Base-by-base conservation (phyloP, 2,329 filamentous ascomycete species). In the Claviceps monticola region DNA sequence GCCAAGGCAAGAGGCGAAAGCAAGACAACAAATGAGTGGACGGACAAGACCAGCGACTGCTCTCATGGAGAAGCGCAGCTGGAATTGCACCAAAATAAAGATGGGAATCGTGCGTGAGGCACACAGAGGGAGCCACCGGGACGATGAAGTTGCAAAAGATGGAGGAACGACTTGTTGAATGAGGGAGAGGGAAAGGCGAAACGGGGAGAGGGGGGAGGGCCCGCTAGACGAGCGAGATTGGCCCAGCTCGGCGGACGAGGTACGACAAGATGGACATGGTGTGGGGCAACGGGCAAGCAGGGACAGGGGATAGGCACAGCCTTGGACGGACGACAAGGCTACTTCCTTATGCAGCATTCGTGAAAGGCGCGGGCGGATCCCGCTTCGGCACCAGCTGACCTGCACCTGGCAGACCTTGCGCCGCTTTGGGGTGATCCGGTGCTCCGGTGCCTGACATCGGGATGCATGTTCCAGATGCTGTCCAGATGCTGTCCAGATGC, bases 31-130 rank as follows among this genome's bases (percentile, higher is more conserved):
- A 69, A 76, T 72, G 76, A 79, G 74, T 70, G 76, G 76, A 79
- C 76, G 75, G 76, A 64, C 74, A 68, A 78, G 68, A 75, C 76
- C 77, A 80, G 75, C 67, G 69, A 67, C 71, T 75, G 72, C 72
- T 67, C 66, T 59, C 54, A 65, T 66, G 61, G 59, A 71, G 70
- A 71, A 69, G 64, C 70, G 72, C 73, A 64, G 64, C 74, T 71
- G 75, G 76, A 75, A 76, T 76, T 72, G 76, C 68, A 71, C 76
- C 76, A 79, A 46, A 45, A 53, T 48, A 47, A 47, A 36, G 47
- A 52, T 41, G 50, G 39, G 44, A 29, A 45, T 50, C 43, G 50
- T 52, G 50, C 49, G 47, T 50, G 44, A 51, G 46, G 52, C 52
- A 46, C 46, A 49, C 42, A 41, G 45, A 48, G 38, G 17, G 41